A percentile compares a stretch with the other conserved stretches of the same genome.
Conservation (phyloP, 495 filamentous ascomycete genomes). For the Pyronema domesticum region DNA sequence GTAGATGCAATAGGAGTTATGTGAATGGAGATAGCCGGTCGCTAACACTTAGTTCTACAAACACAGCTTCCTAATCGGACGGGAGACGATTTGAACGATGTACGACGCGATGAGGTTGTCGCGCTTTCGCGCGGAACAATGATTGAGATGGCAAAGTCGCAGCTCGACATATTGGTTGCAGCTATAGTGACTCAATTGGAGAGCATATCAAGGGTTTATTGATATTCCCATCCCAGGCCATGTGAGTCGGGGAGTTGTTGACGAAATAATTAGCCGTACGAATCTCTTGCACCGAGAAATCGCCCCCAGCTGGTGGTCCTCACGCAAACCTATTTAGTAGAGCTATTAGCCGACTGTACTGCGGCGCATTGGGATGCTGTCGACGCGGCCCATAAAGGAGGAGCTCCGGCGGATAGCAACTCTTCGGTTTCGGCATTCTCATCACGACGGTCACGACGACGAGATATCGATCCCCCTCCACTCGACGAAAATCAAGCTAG, state of each 20-base stretch:
- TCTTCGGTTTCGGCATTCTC: constrained; percentile 10
- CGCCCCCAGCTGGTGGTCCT: constrained; percentile 34
- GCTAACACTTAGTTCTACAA: neutral
- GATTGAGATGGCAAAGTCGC: constrained; percentile 38
- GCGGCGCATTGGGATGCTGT: constrained; percentile 37
- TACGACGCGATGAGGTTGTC: constrained; percentile 43
- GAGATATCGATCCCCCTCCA: constrained; percentile 23
- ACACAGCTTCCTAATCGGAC: constrained; percentile 46
- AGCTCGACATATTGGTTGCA: constrained; percentile 37
- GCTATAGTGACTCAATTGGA: constrained; percentile 31
- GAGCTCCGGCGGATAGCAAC: constrained; percentile 16
- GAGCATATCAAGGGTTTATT: constrained; percentile 21
- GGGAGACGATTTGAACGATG: constrained; percentile 38
- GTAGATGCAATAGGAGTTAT: neutral
- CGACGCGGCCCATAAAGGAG: constrained; percentile 13
- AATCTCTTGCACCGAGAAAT: constrained; percentile 27
- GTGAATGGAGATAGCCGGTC: neutral
- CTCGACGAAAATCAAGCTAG: constrained; percentile 24
- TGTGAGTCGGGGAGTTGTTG: neutral
- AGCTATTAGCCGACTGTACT: constrained; percentile 46
- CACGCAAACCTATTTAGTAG: constrained; percentile 42
- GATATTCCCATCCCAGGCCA: neutral
- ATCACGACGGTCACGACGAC: constrained; percentile 13
- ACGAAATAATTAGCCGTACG: constrained; percentile 4
- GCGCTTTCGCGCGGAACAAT: constrained; percentile 41